phyloP scores from a whole-genome alignment of 352 stramenopile species.

The Thraustotheca clavata region DNA sequence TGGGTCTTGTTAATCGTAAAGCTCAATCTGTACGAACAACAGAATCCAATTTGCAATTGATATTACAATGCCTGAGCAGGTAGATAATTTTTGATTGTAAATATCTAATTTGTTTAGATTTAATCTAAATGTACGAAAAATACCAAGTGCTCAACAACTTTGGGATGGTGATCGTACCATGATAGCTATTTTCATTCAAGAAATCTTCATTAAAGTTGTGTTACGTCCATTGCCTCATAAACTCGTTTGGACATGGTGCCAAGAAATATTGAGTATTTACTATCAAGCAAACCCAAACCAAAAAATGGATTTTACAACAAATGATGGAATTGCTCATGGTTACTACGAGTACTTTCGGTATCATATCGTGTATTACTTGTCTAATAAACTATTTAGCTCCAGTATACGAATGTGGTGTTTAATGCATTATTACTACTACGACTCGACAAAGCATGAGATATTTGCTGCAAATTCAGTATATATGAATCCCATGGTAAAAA shows the following conservation, averaged over 20 bases:
- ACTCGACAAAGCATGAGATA: neutral
- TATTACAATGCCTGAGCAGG: conserved; percentile 12
- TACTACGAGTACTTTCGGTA: conserved; percentile 13
- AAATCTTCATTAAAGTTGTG: conserved; percentile 14
- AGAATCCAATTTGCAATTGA: neutral
- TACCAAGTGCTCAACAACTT: neutral
- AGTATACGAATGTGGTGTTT: conserved; percentile 10
- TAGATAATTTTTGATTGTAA: neutral
- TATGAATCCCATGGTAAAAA: neutral
- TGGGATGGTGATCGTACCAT: neutral
- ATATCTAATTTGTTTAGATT: neutral
- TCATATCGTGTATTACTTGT: neutral
- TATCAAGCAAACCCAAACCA: neutral
- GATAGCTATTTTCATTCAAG: neutral
- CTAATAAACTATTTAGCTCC: neutral
- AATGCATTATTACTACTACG: conserved; percentile 14
- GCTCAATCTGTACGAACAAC: neutral
- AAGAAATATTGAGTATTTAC: conserved; percentile 8
- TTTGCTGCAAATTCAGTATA: neutral
- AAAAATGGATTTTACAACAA: neutral
- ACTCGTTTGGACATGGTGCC: neutral
- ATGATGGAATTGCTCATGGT: too few relatives aligned
- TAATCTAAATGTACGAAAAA: neutral
- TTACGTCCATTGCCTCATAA: neutral
- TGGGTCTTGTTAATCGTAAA: neutral